Conservation (phyloP, 768 basidiomycete species). For the Phallus indusiatus region DNA sequence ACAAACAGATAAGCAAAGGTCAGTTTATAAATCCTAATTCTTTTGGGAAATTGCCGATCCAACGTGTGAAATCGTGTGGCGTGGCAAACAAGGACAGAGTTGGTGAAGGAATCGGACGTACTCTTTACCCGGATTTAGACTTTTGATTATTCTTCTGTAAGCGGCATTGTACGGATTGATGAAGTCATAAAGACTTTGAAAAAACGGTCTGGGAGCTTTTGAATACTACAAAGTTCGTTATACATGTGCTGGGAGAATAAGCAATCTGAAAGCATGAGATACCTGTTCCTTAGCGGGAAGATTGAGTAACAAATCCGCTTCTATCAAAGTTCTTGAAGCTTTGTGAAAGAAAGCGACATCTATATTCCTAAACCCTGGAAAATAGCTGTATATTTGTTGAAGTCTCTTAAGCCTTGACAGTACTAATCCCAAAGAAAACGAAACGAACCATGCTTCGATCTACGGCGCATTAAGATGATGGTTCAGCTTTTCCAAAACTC, state of each 20-base stretch:
- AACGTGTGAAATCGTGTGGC: not conserved
- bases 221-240: not conserved
- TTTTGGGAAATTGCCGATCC: no score
- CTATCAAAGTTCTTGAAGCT: slow-evolving; percentile 59
- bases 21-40: no score
- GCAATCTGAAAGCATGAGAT: not conserved
- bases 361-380: slow-evolving; percentile 62
- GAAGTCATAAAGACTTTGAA: slow-evolving; percentile 6
- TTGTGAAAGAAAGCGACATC: slow-evolving; percentile 79
- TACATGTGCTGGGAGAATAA: no score
- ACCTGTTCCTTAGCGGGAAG: slow-evolving; percentile 73
- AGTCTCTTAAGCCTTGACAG: not conserved
- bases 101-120: slow-evolving; percentile 13
- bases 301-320: slow-evolving; percentile 81
- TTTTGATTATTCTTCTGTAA: not conserved
- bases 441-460: slow-evolving; percentile 2
- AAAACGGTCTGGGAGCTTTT: slow-evolving; percentile 22
- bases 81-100: not conserved
- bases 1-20: not conserved
- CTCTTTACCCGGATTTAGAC: slow-evolving; percentile 21
- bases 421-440: not conserved
- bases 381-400: slow-evolving; percentile 42
- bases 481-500: slow-evolving; percentile 34
- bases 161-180: slow-evolving; percentile 19
- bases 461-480: slow-evolving; percentile 13